Conservation (phyloP, 495 filamentous ascomycete genomes). For the Lindgomyces ingoldianus region DNA sequence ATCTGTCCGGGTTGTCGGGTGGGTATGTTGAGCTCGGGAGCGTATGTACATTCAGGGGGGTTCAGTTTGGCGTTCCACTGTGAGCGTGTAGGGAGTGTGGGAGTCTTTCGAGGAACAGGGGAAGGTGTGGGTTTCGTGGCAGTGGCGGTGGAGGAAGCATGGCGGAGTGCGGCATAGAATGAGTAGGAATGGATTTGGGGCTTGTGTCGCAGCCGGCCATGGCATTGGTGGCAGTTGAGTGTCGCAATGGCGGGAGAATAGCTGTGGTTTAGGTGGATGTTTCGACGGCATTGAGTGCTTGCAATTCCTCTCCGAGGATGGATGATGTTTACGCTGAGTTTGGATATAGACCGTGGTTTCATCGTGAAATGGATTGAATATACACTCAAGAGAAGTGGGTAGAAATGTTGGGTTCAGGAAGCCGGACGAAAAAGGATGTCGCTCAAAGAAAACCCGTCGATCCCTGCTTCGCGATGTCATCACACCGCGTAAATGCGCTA, state of each 20-base stretch:
- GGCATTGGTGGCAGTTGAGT: not conserved
- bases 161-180: not conserved
- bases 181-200: not conserved
- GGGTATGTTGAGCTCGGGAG: conserved; percentile 59
- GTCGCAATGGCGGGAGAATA: not conserved
- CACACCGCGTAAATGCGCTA: conserved; percentile 11
- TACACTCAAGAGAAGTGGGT: not conserved
- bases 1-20: conserved; percentile 43
- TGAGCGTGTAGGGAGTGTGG: not conserved
- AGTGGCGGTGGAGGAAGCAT: conserved; percentile 5
- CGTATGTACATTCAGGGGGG: conserved; percentile 60
- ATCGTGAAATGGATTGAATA: not conserved
- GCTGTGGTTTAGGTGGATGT: not conserved
- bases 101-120: not conserved
- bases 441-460: not conserved
- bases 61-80: conserved; percentile 49
- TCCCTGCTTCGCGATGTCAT: conserved; percentile 18
- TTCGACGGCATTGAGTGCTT: not conserved
- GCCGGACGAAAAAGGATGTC: not conserved
- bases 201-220: not conserved
- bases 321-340: not conserved
- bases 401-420: not conserved
- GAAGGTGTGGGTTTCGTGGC: not conserved
- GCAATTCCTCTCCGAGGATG: not conserved
- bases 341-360: not conserved